Evolutionary conservation across 2,329 filamentous ascomycete genomes (phyloP).

Genomic region (Trichocomaceae sp.): DNA sequence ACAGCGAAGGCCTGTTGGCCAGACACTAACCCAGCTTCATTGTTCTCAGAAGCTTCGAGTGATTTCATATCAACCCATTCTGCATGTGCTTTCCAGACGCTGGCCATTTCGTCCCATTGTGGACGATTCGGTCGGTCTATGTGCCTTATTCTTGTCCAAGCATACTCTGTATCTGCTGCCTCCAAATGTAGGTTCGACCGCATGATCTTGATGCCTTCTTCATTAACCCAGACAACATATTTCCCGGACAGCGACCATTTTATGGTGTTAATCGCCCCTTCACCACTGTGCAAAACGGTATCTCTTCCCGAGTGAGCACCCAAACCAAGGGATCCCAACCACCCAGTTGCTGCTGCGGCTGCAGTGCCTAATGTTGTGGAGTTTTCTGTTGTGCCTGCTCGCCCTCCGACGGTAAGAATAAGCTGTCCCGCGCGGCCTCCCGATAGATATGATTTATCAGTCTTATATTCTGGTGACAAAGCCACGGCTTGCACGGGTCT

Average conservation of each 20-base stretch:
- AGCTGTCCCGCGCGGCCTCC: conserved; percentile 83
- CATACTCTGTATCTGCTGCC: conserved; percentile 66
- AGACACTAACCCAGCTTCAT: conserved; percentile 20
- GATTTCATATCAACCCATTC: conserved; percentile 88
- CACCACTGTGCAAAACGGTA: conserved; percentile 79
- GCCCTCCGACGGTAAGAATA: conserved; percentile 76
- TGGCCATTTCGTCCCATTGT: conserved; percentile 93
- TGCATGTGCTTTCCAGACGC: conserved; percentile 83
- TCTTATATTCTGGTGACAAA: conserved; percentile 90
- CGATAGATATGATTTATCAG: conserved; percentile 80
- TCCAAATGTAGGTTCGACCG: conserved; percentile 78
- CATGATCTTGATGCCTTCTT: conserved; percentile 98
- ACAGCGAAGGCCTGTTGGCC: conserved; percentile 37
- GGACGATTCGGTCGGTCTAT: conserved; percentile 80
- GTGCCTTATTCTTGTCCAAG: conserved; percentile 92
- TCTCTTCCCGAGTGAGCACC: conserved; percentile 75
- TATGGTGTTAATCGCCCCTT: conserved; percentile 83
- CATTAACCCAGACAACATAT: conserved; percentile 92
- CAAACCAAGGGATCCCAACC: conserved; percentile 83
- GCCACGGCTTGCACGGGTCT: conserved; percentile 87
- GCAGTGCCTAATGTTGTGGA: conserved; percentile 72
- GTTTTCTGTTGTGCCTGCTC: conserved; percentile 68
- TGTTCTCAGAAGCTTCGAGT: conserved; percentile 65
- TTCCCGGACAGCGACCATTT: conserved; percentile 92
- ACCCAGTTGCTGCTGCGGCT: conserved; percentile 77